These are phyloP conservation scores for Sphaceloma murrayae DNA, from an alignment of 2,329 filamentous ascomycete genomes.

Conservation along the genomic window DNA sequence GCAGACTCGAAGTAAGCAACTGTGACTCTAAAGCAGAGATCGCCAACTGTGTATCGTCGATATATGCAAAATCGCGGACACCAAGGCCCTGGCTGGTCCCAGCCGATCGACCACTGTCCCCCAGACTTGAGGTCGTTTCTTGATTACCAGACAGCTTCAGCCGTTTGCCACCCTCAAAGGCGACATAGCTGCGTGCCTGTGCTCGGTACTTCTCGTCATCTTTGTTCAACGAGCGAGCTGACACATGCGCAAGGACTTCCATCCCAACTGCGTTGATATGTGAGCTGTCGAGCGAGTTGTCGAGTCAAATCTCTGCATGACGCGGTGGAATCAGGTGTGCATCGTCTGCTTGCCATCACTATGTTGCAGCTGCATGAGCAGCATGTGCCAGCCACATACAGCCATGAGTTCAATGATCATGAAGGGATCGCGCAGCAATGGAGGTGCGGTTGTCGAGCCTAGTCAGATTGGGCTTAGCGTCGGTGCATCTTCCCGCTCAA, in stretches of 20 bases:
- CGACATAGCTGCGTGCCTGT: constrained; percentile 34
- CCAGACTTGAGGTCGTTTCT: too few species aligned
- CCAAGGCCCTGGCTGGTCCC: constrained; percentile 2
- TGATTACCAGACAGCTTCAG: neutral
- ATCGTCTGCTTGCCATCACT: too few species aligned
- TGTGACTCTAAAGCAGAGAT: constrained; percentile 35
- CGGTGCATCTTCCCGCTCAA: constrained; percentile 9
- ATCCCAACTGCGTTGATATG: too few species aligned
- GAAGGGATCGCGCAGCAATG: too few species aligned
- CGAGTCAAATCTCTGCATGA: too few species aligned
- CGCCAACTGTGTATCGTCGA: constrained; percentile 38
- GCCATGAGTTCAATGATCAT: too few species aligned
- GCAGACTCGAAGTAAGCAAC: constrained; percentile 26
- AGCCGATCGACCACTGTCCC: neutral
- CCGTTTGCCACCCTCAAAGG: constrained; percentile 24
- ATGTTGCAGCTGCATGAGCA: too few species aligned
- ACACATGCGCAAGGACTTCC: constrained; percentile 39
- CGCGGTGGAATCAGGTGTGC: too few species aligned
- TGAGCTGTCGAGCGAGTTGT: too few species aligned
- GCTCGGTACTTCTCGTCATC: constrained; percentile 35
- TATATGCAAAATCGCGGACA: constrained; percentile 15
- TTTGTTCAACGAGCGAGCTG: constrained; percentile 33
- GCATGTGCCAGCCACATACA: too few species aligned
- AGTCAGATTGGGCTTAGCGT: neutral
- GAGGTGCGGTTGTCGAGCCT: too few species aligned